Base-by-base conservation (phyloP, 2,329 filamentous ascomycete genomes). In the Rhynchosporium secalis region DNA sequence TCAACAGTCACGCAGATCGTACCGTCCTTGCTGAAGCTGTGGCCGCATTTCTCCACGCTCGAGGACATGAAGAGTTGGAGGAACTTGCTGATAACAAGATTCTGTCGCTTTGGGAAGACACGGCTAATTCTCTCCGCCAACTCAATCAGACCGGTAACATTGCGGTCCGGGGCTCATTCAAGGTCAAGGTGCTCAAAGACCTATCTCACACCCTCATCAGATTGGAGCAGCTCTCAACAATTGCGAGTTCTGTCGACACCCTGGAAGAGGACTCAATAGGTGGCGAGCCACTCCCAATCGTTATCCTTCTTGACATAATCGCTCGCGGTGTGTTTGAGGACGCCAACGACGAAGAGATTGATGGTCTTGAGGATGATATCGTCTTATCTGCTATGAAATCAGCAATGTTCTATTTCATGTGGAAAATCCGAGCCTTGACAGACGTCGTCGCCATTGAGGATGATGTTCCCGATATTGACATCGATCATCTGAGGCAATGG, bases 331-430 rank as follows among this genome's bases (percentile, higher is more conserved):
- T 87, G 56, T 86, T 88, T 49, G 82, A 84, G 58, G 86, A 88
- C 59, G 79, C 86, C 33, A 65, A 69, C 3, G 86, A 92, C 60
- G 84, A 88, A 48, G 88, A 89, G 13, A 81, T 88, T 31, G 89
- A 92, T 66, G 86, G 86, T 48, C 79, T 91, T 12, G 94, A 98
- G 75, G 90, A 95, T 68, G 87, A 91, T 66, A 80, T 95, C 48
- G 87, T 92, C 6, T 81, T 85, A 1, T 89, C 88, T 69, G 88
- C 92, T 36, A 89, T 96, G 71, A 89, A 90, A 67, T 83, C 87
- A 1, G 82, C 89, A 56, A 82, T 92, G 52, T 92, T 96, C 76
- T 98, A 97, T 77, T 96, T 97, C 73, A 91, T 96, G 86, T 99
- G 95, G 95, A 94, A 95, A 73, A 83, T 89, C 28, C 84, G 86